Percentiles rank a stretch among this genome's conserved stretches.
Evolutionary conservation across 345 rosid species (phyloP).

Genomic region (Lenwebbia sp.): DNA sequence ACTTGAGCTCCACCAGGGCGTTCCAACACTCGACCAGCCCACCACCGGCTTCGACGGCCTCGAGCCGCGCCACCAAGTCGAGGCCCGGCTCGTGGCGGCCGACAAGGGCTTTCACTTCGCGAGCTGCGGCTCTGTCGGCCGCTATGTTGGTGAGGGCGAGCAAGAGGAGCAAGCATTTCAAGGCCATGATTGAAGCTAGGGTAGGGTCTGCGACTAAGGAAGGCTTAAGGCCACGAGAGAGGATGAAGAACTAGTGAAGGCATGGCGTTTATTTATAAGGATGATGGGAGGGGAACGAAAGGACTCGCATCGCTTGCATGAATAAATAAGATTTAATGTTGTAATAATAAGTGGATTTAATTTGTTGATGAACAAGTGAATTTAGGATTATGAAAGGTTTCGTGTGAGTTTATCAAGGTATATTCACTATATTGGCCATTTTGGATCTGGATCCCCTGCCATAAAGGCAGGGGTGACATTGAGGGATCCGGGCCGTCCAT

Average conservation of each 20-base stretch:
- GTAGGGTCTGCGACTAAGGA: neutral
- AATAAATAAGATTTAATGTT: neutral
- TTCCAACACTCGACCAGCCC: slow-evolving; percentile 56
- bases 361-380: neutral
- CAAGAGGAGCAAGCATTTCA: neutral
- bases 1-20: slow-evolving; percentile 50
- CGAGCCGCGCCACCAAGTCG: neutral
- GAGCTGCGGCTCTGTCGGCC: neutral
- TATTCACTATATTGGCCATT: no score
- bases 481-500: no score
- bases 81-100: neutral
- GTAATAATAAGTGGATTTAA: neutral
- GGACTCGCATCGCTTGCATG: neutral
- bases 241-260: neutral
- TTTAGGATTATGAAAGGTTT: neutral
- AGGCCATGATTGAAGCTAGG: neutral
- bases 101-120: no score
- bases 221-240: neutral
- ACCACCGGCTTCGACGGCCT: slow-evolving; percentile 3
- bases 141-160: neutral
- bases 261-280: neutral
- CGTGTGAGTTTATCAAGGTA: no score
- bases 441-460: no score
- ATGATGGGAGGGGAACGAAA: neutral
- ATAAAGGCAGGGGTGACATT: no score